These are phyloP conservation scores for Cyclotella cryptica DNA, from an alignment of 108 stramenopile genomes.

Conservation along the genomic window DNA sequence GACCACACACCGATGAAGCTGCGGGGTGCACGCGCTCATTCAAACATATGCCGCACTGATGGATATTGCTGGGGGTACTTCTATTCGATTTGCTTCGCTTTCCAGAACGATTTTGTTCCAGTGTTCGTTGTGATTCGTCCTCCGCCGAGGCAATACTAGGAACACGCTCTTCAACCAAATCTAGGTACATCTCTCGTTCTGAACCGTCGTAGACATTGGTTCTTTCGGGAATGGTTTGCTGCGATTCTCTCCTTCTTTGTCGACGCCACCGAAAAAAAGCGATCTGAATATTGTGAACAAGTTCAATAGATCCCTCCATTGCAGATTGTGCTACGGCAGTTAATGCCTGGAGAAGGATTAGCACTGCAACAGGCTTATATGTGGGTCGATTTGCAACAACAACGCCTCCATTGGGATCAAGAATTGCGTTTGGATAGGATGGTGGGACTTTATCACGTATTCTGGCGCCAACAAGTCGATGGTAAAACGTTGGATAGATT, in stretches of 20 bases:
- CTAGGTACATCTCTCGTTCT: conserved; percentile 43
- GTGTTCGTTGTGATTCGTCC: conserved; percentile 5
- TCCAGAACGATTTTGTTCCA: not conserved
- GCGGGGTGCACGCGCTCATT: conserved; percentile 48
- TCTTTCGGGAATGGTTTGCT: not conserved
- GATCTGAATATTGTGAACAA: conserved; percentile 40
- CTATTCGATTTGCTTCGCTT: conserved; percentile 8
- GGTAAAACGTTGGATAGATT: conserved; percentile 42
- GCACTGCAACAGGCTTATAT: conserved; percentile 45
- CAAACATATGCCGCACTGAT: conserved; percentile 48
- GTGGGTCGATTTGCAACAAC: conserved; percentile 54
- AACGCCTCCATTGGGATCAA: conserved; percentile 6
- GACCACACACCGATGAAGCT: conserved; percentile 45
- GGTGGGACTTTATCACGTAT: conserved; percentile 32
- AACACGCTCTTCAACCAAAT: conserved; percentile 47
- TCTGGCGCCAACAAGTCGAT: conserved; percentile 43
- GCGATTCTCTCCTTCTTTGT: conserved; percentile 20
- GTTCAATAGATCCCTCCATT: conserved; percentile 39
- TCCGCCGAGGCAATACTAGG: conserved; percentile 36
- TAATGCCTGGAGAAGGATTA: conserved; percentile 42
- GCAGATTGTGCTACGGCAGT: conserved; percentile 30
- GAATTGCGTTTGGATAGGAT: not conserved
- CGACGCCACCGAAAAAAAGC: conserved; percentile 41
- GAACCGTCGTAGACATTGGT: conserved; percentile 9
- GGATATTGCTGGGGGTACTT: conserved; percentile 8